These are phyloP conservation scores for Pelagophyceae sp. DNA, from an alignment of 352 stramenopile species.

Conservation along the genomic window DNA sequence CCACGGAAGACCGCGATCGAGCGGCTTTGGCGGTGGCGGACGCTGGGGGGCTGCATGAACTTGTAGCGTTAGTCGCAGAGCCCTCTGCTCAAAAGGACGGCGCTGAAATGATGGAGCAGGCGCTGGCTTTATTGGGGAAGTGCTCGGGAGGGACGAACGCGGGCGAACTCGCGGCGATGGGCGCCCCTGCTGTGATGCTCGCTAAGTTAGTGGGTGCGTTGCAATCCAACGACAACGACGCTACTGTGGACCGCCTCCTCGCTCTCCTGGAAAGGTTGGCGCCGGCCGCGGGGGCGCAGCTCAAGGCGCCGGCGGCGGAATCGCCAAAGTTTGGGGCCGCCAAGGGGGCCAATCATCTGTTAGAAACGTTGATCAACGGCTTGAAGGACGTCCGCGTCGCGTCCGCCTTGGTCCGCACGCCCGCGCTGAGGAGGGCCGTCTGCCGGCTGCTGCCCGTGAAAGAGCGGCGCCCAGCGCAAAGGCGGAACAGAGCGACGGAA, in stretches of 20 bases:
- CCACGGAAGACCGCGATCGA: background rate
- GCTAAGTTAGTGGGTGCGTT: background rate
- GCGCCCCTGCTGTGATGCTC: background rate
- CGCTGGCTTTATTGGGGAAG: background rate
- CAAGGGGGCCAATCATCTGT: background rate
- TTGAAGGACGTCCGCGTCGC: constrained; percentile 7
- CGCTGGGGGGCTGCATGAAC: background rate
- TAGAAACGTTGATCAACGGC: background rate
- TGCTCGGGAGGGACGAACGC: background rate
- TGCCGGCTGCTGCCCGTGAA: constrained; percentile 15
- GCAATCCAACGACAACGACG: background rate
- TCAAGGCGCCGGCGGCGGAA: background rate
- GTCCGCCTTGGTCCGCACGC: background rate
- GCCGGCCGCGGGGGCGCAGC: background rate
- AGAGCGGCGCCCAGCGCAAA: too few relatives aligned
- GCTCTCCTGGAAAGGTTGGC: background rate
- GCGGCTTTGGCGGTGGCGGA: background rate
- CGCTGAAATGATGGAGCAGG: background rate
- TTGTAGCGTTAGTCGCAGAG: background rate
- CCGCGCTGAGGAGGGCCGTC: background rate
- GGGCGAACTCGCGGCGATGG: background rate
- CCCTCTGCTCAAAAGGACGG: background rate
- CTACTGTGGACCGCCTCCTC: background rate
- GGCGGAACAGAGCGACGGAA: too few relatives aligned
- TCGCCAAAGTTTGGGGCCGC: background rate